These are phyloP conservation scores for Cajanus cajan DNA, from an alignment of 306 rosid genomes.

Conservation along the genomic window DNA sequence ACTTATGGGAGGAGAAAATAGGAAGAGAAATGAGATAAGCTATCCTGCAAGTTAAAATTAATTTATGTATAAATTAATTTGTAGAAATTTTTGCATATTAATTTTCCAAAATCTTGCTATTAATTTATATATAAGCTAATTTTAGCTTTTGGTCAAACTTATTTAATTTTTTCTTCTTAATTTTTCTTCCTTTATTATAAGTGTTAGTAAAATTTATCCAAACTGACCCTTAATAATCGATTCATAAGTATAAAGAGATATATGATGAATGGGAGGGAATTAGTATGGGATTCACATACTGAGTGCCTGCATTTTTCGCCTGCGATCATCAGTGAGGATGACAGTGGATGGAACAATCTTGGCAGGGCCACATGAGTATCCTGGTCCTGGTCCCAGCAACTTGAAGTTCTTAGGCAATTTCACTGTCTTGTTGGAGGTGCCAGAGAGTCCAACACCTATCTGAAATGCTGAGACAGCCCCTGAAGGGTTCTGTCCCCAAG, in stretches of 20 bases:
- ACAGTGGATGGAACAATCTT: slow-evolving; percentile 58
- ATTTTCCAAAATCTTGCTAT: no score
- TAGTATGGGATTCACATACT: slow-evolving; percentile 43
- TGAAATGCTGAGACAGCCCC: slow-evolving; percentile 72
- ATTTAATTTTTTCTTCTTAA: no score
- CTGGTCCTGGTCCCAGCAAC: slow-evolving; percentile 72
- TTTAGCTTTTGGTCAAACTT: no score
- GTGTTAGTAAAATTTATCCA: no score
- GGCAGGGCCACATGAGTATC: slow-evolving; percentile 76
- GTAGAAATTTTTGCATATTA: no score
- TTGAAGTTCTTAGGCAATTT: slow-evolving; percentile 67
- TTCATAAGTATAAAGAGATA: background rate
- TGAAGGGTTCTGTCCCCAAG: slow-evolving; percentile 75
- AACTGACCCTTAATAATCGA: no score
- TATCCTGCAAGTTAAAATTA: no score
- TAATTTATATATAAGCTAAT: no score
- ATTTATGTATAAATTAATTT: no score
- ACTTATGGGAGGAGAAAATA: no score
- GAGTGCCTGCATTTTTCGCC: slow-evolving; percentile 65
- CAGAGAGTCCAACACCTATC: slow-evolving; percentile 68
- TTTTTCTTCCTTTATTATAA: no score
- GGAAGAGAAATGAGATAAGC: no score
- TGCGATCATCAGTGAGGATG: slow-evolving; percentile 52
- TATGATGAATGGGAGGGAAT: background rate
- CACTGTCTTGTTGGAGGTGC: slow-evolving; percentile 73